A percentile compares a stretch with the other conserved stretches of the same genome.
Evolutionary conservation across 768 basidiomycete genomes (phyloP).

Genomic region (Leccinum longicurvipes): DNA sequence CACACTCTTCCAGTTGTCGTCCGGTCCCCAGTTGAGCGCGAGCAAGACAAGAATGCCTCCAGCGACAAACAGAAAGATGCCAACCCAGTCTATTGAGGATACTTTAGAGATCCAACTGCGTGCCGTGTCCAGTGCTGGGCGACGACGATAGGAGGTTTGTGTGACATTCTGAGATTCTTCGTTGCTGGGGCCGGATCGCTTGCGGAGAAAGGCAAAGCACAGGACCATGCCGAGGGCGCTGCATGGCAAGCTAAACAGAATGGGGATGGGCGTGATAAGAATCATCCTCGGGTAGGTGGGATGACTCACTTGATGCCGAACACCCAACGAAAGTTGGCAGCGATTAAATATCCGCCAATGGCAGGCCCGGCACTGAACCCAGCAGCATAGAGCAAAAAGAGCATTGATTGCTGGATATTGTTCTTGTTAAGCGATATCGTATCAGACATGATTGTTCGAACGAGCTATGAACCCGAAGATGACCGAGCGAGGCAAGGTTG

Average conservation of each 20-base stretch:
- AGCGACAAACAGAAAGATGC: slow-evolving; percentile 40
- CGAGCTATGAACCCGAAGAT: slow-evolving; percentile 22
- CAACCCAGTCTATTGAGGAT: slow-evolving; percentile 45
- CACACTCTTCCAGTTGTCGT: slow-evolving; percentile 37
- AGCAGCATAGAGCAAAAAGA: slow-evolving; percentile 43
- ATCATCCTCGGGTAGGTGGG: not conserved
- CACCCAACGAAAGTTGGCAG: slow-evolving; percentile 48
- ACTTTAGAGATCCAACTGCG: slow-evolving; percentile 29
- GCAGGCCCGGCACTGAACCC: slow-evolving; percentile 45
- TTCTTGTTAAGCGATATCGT: slow-evolving; percentile 40
- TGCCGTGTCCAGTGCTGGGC: not conserved
- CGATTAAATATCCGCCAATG: slow-evolving; percentile 39
- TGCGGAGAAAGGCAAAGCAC: slow-evolving; percentile 40
- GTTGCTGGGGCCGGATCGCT: slow-evolving; percentile 10
- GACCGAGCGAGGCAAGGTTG: not conserved
- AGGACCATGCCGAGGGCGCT: slow-evolving; percentile 36
- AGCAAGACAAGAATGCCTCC: slow-evolving; percentile 47
- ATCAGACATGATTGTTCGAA: slow-evolving; percentile 45
- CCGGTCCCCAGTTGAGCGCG: slow-evolving; percentile 51
- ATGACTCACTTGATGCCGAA: slow-evolving; percentile 50
- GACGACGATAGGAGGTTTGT: not conserved
- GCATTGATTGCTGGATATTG: slow-evolving; percentile 38
- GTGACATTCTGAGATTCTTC: slow-evolving; percentile 9
- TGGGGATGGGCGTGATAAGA: not conserved
- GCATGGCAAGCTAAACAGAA: slow-evolving; percentile 38